Percentiles rank a stretch among this genome's conserved stretches.
Conservation (phyloP, 1,284 basidiomycete genomes). For the Phylloporus sp. region DNA sequence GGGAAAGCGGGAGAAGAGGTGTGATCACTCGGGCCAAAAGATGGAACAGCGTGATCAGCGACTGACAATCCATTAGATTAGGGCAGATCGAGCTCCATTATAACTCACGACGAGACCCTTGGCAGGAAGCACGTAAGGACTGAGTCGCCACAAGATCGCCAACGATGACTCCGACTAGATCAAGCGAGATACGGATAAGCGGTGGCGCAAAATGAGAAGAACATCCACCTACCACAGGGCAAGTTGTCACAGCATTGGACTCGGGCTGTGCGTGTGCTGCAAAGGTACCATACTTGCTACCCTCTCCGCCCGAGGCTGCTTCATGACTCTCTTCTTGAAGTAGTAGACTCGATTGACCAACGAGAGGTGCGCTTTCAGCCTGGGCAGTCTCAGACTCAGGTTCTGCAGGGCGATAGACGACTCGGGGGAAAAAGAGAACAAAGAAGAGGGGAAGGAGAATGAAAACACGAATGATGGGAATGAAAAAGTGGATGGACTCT, state of each 20-base stretch:
- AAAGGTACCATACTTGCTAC: constrained; percentile 77
- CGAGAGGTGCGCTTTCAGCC: constrained; percentile 38
- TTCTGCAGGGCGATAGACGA: constrained; percentile 62
- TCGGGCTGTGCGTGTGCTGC: constrained; percentile 19
- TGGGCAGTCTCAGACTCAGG: constrained; percentile 31
- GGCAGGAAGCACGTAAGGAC: constrained; percentile 30
- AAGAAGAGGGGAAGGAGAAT: constrained; percentile 66
- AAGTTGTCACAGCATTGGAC: not conserved
- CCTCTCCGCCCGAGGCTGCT: constrained; percentile 25
- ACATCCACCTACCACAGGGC: constrained; percentile 21
- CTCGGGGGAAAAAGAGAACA: constrained; percentile 64
- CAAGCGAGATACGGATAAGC: not conserved
- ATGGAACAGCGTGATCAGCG: constrained; percentile 72
- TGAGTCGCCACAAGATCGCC: constrained; percentile 27
- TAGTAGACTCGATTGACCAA: constrained; percentile 37
- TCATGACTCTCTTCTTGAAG: constrained; percentile 38
- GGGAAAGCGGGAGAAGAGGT: constrained; percentile 72
- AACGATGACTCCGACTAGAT: constrained; percentile 27
- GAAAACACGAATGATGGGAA: constrained; percentile 71
- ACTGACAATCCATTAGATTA: constrained; percentile 45
- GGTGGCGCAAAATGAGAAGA: not conserved
- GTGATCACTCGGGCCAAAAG: constrained; percentile 81
- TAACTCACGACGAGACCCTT: constrained; percentile 34
- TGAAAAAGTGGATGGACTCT: constrained; percentile 64
- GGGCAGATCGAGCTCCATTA: not conserved